Evolutionary conservation across 768 basidiomycete species (phyloP), one percentile per base, ranked within the genome.

Genomic region (Suillus clintonianus): DNA sequence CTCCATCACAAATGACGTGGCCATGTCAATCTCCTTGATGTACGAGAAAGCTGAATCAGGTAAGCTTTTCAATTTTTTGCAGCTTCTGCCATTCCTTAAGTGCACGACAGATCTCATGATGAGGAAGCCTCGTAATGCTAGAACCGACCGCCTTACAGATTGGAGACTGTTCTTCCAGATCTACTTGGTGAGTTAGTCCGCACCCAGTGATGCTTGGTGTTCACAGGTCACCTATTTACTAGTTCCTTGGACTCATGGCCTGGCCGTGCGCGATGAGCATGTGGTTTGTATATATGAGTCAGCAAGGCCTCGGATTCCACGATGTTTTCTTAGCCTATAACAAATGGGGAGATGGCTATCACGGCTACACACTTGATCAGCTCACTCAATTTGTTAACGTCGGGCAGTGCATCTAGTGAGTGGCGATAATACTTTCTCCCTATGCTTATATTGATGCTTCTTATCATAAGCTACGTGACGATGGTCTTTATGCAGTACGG

Each of bases 21-120:
- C 82, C 54, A 83, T 83, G 69, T 81, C 82, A 10, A 79, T 85
- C 41, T 76, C 83, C 6, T 71, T 86, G 66, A 82, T 82, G 76
- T 81, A 79, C 63, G 85, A 86, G 72, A 78, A 84, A 62, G 76
- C 85, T 7, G 85, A 86, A 69, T 74, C 79, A 9, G 83, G 79
- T 78, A 54, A 59, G 73, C 64, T 37, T 14, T n/a, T 32, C 17
- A n/a, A 6, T 22, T 30, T 19, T 47, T 14, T 17, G 30, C n/a
- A 41, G 54, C 32, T 36, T 24, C 27, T 19, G 5, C 4, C 8
- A 27, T 42, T 47, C 14, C 50, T 53, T 17, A n/a, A 48, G 41
- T 60, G 55, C 17, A 2, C 19, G 41, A 32, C 48, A 78, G 80
- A 85, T 62, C 75, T 86, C 6, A 78, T 86, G 73, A 34, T 76